Conservation (phyloP, 345 rosid genomes). For the Microthlaspi erraticum region DNA sequence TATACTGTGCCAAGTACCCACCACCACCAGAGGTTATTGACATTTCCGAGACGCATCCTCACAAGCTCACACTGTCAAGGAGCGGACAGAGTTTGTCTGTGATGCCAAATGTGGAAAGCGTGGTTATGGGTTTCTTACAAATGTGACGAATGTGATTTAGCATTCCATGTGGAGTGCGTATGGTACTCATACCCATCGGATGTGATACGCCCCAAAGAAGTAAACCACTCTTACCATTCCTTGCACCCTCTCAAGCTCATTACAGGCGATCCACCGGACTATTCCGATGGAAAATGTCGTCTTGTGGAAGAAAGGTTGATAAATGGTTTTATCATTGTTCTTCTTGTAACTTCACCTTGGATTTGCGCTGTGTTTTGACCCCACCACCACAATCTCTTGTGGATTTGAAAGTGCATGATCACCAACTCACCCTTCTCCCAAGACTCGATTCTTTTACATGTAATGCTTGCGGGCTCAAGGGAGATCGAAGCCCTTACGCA, state of each 20-base stretch:
- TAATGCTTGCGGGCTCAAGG: conserved; percentile 13
- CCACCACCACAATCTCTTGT: not conserved
- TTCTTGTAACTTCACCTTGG: not conserved
- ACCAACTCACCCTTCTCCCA: not conserved
- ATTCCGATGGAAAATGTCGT: conserved; percentile 12
- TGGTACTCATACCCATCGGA: not conserved
- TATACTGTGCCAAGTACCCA: not conserved
- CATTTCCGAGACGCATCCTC: not conserved
- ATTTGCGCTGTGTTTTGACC: not conserved
- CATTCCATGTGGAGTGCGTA: not conserved
- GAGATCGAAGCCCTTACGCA: conserved; percentile 17
- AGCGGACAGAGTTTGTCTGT: not conserved
- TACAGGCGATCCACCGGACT: not conserved
- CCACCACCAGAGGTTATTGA: conserved; percentile 3
- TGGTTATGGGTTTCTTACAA: not conserved
- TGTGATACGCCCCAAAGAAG: not conserved
- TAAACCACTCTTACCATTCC: not conserved
- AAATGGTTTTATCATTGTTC: not conserved
- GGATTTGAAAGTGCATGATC: conserved; percentile 6
- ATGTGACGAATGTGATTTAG: not conserved
- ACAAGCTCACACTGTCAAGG: not conserved
- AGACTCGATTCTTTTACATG: not conserved
- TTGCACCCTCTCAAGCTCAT: conserved; percentile 10
- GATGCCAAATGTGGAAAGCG: not conserved
- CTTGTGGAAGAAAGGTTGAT: not conserved